These are phyloP conservation scores for Starmerella riodocensis DNA, from an alignment of 805 yeast species.

Conservation along the genomic window DNA sequence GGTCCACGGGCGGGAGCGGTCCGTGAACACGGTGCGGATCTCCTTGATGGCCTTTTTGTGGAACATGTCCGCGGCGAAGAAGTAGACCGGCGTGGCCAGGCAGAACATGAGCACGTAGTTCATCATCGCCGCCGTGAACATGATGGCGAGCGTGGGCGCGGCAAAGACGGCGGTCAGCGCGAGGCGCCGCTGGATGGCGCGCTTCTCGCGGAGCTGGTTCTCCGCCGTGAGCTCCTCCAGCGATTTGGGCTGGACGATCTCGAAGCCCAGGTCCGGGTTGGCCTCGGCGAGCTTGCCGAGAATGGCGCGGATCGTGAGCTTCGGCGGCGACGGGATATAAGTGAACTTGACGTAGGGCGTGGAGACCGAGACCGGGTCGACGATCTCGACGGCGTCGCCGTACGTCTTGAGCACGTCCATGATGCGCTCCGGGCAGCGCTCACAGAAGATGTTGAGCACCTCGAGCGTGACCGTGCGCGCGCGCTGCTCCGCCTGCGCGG, in stretches of 20 bases:
- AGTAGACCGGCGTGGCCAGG: conserved; percentile 59
- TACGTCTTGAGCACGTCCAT: conserved; percentile 37
- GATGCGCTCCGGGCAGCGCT: conserved; percentile 50
- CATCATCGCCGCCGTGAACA: conserved; percentile 44
- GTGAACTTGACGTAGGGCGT: conserved; percentile 51
- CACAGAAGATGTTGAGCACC: conserved; percentile 57
- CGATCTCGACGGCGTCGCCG: conserved; percentile 46
- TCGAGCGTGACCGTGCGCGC: conserved; percentile 46
- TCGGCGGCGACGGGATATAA: conserved; percentile 47
- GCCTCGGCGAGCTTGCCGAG: conserved; percentile 37
- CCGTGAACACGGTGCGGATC: conserved; percentile 33
- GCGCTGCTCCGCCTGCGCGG: conserved; percentile 34
- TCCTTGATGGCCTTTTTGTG: conserved; percentile 56
- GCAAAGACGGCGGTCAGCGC: conserved; percentile 37
- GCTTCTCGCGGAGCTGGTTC: conserved; percentile 20
- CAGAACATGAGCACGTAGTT: conserved; percentile 41
- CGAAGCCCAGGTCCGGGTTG: conserved; percentile 37
- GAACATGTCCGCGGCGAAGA: conserved; percentile 61
- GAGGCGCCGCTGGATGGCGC: conserved; percentile 37
- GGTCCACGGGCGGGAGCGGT: conserved; percentile 28
- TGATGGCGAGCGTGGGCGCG: conserved; percentile 46
- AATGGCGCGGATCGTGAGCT: conserved; percentile 41
- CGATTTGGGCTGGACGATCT: conserved; percentile 40
- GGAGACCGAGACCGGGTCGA: conserved; percentile 41
- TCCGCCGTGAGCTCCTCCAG: conserved; percentile 53